phyloP scores from a whole-genome alignment of 345 rosid species.

The Durio zibethinus region DNA sequence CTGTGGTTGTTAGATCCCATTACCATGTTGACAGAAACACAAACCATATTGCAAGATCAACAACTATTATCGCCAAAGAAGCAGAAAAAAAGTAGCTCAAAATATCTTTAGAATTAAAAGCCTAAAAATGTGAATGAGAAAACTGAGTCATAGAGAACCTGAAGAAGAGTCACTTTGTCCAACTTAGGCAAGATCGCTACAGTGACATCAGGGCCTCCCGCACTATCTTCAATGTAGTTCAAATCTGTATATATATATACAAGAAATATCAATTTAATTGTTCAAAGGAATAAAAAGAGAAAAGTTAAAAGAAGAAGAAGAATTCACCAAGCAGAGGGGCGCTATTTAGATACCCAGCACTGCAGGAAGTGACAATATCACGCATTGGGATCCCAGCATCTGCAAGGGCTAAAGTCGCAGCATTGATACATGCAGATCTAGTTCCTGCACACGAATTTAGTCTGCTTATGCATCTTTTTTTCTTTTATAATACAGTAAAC shows the following conservation, averaged over 20 bases:
- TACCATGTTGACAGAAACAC: background rate
- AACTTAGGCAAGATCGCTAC: slow-evolving; percentile 78
- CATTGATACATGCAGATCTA: slow-evolving; percentile 95
- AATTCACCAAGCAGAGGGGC: slow-evolving; percentile 76
- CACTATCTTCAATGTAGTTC: slow-evolving; percentile 90
- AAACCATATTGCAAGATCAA: background rate
- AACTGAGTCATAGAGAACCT: slow-evolving; percentile 43
- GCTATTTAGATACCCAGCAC: slow-evolving; percentile 88
- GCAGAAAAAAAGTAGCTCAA: background rate
- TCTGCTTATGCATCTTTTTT: background rate
- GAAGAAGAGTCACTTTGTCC: slow-evolving; percentile 95
- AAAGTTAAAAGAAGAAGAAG: background rate
- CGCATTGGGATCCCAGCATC: slow-evolving; percentile 99
- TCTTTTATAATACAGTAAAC: background rate
- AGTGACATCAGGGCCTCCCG: slow-evolving; percentile 95
- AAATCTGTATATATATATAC: slow-evolving; percentile 44
- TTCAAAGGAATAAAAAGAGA: background rate
- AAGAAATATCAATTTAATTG: background rate
- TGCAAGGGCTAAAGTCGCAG: slow-evolving; percentile 91
- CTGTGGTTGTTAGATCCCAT: background rate
- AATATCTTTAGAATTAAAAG: background rate
- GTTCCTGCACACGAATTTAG: slow-evolving; percentile 47
- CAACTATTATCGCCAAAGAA: background rate
- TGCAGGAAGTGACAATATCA: slow-evolving; percentile 88
- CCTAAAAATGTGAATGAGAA: slow-evolving; percentile 2